Conservation (phyloP, 179 eudicot genomes). For the Drosera spatulata region DNA sequence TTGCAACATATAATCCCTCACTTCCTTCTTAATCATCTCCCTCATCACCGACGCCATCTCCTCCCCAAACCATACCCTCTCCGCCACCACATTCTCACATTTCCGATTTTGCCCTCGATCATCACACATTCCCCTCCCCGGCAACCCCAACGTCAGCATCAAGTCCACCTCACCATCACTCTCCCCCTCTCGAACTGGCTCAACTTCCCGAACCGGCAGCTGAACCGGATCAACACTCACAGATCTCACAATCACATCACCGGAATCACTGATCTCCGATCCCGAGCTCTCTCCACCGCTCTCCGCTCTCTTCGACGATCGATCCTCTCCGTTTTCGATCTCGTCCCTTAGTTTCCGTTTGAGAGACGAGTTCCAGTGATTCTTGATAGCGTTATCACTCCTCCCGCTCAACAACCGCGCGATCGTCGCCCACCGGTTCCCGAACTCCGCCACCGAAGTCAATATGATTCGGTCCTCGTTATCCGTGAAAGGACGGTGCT, state of each 20-base stretch:
- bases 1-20: constrained; percentile 23
- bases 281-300: constrained; percentile 8
- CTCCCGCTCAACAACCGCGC: constrained; percentile 25
- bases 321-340: too few relatives aligned
- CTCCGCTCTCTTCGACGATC: constrained; percentile 6
- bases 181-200: too few relatives aligned
- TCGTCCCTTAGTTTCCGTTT: constrained; percentile 25
- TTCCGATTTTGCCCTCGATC: too few relatives aligned
- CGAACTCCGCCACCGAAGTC: constrained; percentile 16
- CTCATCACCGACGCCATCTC: constrained; percentile 30
- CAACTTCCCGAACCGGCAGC: too few relatives aligned
- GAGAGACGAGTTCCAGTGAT: constrained; percentile 38
- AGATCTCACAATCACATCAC: background rate
- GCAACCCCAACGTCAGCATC: too few relatives aligned
- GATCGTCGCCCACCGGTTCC: constrained; percentile 39
- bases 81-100: too few relatives aligned
- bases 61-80: constrained; percentile 19
- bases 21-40: constrained; percentile 32
- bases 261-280: constrained; percentile 29
- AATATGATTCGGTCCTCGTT: constrained; percentile 29
- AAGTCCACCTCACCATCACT: too few relatives aligned
- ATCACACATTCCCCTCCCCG: too few relatives aligned
- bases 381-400: constrained; percentile 35
- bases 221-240: too few relatives aligned
- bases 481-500: constrained; percentile 24